Conservation (phyloP, 2,329 filamentous ascomycete genomes). For the Sphaerulina musiva region DNA sequence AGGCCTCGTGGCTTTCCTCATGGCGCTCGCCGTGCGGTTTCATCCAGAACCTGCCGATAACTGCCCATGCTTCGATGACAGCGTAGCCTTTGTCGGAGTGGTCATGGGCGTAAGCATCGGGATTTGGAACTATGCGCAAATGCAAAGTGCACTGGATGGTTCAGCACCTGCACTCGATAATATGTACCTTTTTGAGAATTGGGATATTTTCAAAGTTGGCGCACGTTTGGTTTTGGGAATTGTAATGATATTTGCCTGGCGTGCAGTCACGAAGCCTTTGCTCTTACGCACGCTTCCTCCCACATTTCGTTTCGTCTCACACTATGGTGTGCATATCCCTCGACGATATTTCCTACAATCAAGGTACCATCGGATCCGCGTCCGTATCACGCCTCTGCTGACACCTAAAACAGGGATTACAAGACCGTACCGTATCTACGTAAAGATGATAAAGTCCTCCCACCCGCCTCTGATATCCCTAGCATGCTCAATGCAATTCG, state of each 20-base stretch:
- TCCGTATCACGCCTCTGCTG: background rate
- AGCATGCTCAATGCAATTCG: conserved; percentile 74
- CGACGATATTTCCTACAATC: conserved; percentile 87
- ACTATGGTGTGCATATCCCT: conserved; percentile 70
- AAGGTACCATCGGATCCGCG: conserved; percentile 46
- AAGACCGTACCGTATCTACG: conserved; percentile 69
- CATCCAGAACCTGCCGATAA: conserved; percentile 95
- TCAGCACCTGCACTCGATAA: conserved; percentile 9
- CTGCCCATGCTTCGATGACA: conserved; percentile 95
- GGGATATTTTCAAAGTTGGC: conserved; percentile 60
- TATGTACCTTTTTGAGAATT: conserved; percentile 38
- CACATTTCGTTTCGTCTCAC: conserved; percentile 78
- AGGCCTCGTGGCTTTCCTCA: conserved; percentile 55
- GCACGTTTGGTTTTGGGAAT: conserved; percentile 73
- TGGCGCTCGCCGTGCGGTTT: conserved; percentile 60
- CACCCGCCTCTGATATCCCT: conserved; percentile 80
- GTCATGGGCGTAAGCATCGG: conserved; percentile 77
- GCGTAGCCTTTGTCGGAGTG: conserved; percentile 85
- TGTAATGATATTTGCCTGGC: conserved; percentile 78
- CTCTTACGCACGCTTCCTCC: conserved; percentile 74
- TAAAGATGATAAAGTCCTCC: conserved; percentile 80
- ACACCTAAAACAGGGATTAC: conserved; percentile 57
- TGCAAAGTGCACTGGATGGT: background rate
- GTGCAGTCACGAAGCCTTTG: conserved; percentile 79
- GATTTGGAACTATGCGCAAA: conserved; percentile 63